These are phyloP conservation scores for Dactylonectria macrodidyma DNA, from an alignment of 2,329 filamentous ascomycete species.

Conservation along the genomic window DNA sequence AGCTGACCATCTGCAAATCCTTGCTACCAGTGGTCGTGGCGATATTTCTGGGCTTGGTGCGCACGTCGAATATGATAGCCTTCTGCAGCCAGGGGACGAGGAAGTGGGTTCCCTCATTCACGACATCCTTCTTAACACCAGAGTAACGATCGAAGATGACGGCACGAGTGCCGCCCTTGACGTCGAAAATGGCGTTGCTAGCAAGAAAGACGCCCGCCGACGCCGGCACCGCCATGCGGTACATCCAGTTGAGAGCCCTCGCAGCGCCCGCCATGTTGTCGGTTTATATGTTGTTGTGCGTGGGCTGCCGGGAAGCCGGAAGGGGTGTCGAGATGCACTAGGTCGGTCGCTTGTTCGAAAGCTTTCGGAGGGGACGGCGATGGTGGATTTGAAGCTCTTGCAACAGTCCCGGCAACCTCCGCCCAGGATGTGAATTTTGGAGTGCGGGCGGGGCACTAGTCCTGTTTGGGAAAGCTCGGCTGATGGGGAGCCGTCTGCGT, in stretches of 20 bases:
- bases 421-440: constrained; percentile 38
- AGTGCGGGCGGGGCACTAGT: constrained; percentile 45
- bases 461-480: constrained; percentile 54
- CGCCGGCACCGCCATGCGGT: constrained; percentile 80
- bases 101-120: constrained; percentile 98
- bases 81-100: constrained; percentile 95
- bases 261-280: constrained; percentile 68
- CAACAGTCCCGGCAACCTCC: constrained; percentile 41
- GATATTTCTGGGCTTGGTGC: constrained; percentile 97
- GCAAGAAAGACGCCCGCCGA: constrained; percentile 77
- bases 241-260: constrained; percentile 72
- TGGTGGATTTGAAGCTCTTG: constrained; percentile 47
- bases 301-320: constrained; percentile 19
- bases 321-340: constrained; percentile 18
- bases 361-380: constrained; percentile 48
- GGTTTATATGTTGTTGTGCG: not conserved
- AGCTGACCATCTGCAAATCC: constrained; percentile 99
- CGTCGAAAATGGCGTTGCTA: constrained; percentile 93
- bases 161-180: constrained; percentile 92
- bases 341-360: constrained; percentile 37
- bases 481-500: constrained; percentile 46
- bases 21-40: constrained; percentile 98
- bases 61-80: constrained; percentile 95
- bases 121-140: constrained; percentile 92
- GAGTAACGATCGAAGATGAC: constrained; percentile 97